Evolutionary conservation across 371 early-diverging fungal genomes (phyloP).

Genomic region (Phascolomyces articulosus): DNA sequence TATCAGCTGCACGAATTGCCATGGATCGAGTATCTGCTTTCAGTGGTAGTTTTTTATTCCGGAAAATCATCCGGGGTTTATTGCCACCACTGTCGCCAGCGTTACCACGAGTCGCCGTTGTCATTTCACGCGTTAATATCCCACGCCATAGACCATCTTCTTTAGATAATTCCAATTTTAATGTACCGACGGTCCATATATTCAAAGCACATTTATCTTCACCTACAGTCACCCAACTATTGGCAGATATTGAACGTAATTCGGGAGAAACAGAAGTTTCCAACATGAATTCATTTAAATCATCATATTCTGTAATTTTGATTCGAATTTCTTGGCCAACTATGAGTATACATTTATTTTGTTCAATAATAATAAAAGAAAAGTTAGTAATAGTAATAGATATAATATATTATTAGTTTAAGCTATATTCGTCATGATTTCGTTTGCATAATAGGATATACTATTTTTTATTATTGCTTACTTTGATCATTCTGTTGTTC

Average conservation of each 20-base stretch:
- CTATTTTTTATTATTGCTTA: not conserved
- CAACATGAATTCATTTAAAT: constrained; percentile 48
- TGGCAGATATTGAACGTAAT: constrained; percentile 28
- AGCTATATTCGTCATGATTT: not conserved
- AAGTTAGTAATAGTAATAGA: too few relatives aligned
- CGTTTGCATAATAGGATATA: not conserved
- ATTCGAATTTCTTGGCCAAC: constrained; percentile 5
- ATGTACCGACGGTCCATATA: constrained; percentile 24
- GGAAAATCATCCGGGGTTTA: not conserved
- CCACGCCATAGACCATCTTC: constrained; percentile 12
- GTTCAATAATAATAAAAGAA: too few relatives aligned
- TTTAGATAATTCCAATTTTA: constrained; percentile 20
- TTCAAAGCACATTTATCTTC: constrained; percentile 41
- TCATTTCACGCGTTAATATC: not conserved
- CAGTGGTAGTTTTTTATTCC: constrained; percentile 24
- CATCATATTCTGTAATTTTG: constrained; percentile 56
- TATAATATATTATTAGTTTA: not conserved
- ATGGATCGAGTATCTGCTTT: constrained; percentile 43
- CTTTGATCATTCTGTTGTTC: not conserved
- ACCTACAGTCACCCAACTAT: constrained; percentile 58
- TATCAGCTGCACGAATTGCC: constrained; percentile 68
- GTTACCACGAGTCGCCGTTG: too few relatives aligned
- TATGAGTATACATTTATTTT: too few relatives aligned
- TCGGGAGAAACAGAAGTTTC: constrained; percentile 38
- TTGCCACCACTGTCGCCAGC: not conserved